These are phyloP conservation scores for Sodiomyces alkalinus DNA, from an alignment of 2,329 filamentous ascomycete species.

Conservation along the genomic window DNA sequence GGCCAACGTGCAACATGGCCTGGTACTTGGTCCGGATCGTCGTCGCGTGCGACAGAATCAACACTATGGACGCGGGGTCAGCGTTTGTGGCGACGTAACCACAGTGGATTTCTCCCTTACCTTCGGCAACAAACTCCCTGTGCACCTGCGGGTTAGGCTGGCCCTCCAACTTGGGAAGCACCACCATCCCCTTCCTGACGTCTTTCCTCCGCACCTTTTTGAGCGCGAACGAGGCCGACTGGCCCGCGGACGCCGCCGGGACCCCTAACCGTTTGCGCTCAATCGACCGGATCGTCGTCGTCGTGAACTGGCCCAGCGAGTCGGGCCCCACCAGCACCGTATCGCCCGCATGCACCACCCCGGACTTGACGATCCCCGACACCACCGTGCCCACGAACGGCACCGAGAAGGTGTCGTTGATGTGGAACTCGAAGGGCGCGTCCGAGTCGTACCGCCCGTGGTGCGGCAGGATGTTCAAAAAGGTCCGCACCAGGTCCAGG, in stretches of 20 bases:
- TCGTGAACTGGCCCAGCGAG: constrained; percentile 74
- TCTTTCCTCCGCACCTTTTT: constrained; percentile 81
- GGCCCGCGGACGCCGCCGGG: constrained; percentile 75
- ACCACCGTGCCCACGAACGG: constrained; percentile 95
- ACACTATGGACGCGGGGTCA: constrained; percentile 44
- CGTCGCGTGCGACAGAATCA: constrained; percentile 89
- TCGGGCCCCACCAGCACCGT: constrained; percentile 80
- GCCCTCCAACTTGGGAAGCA: constrained; percentile 68
- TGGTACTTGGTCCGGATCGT: constrained; percentile 97
- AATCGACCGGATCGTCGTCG: constrained; percentile 79
- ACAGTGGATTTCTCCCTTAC: constrained; percentile 20
- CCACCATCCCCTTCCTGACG: constrained; percentile 95
- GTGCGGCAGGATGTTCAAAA: constrained; percentile 88
- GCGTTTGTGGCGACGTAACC: too few relatives aligned
- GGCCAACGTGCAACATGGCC: constrained; percentile 93
- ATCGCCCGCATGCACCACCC: constrained; percentile 83
- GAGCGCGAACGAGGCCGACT: constrained; percentile 83
- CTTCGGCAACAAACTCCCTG: constrained; percentile 64
- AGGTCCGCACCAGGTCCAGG: constrained; percentile 78
- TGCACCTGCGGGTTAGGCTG: constrained; percentile 56
- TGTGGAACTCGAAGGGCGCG: constrained; percentile 82
- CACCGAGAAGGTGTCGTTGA: constrained; percentile 97
- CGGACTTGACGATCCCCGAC: constrained; percentile 78
- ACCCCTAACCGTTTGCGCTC: constrained; percentile 87
- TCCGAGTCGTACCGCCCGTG: constrained; percentile 84